Base-by-base conservation (phyloP, 345 rosid species). In the Ceriops decandra region DNA sequence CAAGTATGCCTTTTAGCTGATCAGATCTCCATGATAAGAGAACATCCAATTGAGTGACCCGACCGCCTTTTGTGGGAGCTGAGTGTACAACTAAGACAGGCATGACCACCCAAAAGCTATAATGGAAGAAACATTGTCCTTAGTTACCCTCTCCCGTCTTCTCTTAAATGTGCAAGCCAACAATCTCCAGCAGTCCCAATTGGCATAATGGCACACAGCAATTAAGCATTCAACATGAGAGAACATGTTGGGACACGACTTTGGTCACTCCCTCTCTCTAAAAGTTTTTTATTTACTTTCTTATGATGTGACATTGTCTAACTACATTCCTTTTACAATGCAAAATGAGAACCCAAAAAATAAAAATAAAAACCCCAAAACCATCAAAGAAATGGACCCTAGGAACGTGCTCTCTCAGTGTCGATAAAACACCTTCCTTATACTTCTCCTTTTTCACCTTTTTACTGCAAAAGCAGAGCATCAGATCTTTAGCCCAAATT, bases 31-130 rank as follows among this genome's bases (percentile, higher is more conserved):
- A 71, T 77, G 83, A 76, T 75, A 61, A 74, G 63, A 35, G 57
- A 61, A 60, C 52, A 46, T 52, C 77, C 74, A 77, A 61, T 79
- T 69, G 63, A 79, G 47, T 52, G 73, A 68, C 80, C 74, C 82
- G 78, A 82, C 86, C 83, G 33, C 74, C 64, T 59, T 73, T 77
- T 76, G 84, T 92, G 87, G 87, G 80, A 61, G 74, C 85, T 63
- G 78, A 81, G 82, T 81, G 76, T 79, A 74, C 96, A 85, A 84
- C 87, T 80, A 82, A 77, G 57, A 51, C 67, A 66, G 80, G 71
- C 80, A 84, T 77, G 68, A 71, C 69, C 78, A 71, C 76, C 75
- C 56, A 35, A 60, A 6, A 5, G 20, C 54, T 21, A 6, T 70
- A 65, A 70, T 77, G 81, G 68, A 58, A 52, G 38, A 62, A 47